A percentile compares a stretch with the other conserved stretches of the same genome.
Conservation (phyloP, 2,329 filamentous ascomycete species). For the Xylaria sp. region DNA sequence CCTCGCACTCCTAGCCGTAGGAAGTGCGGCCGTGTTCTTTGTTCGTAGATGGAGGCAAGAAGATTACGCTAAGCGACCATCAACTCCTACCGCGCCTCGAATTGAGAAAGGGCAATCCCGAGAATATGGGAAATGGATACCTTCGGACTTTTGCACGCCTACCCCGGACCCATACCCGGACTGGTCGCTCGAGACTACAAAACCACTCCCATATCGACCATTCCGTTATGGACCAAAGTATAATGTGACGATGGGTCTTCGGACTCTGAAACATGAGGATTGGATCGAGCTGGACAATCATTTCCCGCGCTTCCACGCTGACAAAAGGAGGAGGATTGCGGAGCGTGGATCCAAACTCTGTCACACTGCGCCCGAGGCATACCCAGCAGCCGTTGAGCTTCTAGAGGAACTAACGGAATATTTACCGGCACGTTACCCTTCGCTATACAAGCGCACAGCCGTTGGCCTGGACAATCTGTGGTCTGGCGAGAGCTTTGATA, state of each 20-base stretch:
- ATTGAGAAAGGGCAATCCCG: slow-evolving; percentile 37
- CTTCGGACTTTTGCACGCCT: slow-evolving; percentile 38
- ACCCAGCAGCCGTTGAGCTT: slow-evolving; percentile 74
- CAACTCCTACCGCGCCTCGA: slow-evolving; percentile 33
- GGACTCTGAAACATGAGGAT: slow-evolving; percentile 71
- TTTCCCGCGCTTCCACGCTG: slow-evolving; percentile 72
- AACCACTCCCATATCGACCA: slow-evolving; percentile 77
- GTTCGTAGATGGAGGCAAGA: slow-evolving; percentile 25
- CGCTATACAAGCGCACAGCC: slow-evolving; percentile 66
- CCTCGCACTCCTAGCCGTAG: slow-evolving; percentile 28
- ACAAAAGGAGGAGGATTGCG: slow-evolving; percentile 70
- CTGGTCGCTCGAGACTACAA: slow-evolving; percentile 72
- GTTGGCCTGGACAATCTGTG: slow-evolving; percentile 72
- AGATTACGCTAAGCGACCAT: slow-evolving; percentile 23
- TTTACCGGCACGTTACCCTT: slow-evolving; percentile 76
- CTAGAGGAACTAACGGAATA: slow-evolving; percentile 75
- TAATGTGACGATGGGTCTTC: slow-evolving; percentile 76
- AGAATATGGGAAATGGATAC: slow-evolving; percentile 38
- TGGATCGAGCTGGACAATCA: slow-evolving; percentile 89
- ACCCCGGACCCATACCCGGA: slow-evolving; percentile 60
- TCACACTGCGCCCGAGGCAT: slow-evolving; percentile 71
- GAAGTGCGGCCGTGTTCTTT: slow-evolving; percentile 26
- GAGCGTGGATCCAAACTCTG: slow-evolving; percentile 72
- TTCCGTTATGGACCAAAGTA: slow-evolving; percentile 81
- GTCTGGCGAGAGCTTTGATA: slow-evolving; percentile 75